Percentiles rank a stretch among this genome's conserved stretches.
Conservation (phyloP, 208 protist species). For the Trypanosoma cruzi region DNA sequence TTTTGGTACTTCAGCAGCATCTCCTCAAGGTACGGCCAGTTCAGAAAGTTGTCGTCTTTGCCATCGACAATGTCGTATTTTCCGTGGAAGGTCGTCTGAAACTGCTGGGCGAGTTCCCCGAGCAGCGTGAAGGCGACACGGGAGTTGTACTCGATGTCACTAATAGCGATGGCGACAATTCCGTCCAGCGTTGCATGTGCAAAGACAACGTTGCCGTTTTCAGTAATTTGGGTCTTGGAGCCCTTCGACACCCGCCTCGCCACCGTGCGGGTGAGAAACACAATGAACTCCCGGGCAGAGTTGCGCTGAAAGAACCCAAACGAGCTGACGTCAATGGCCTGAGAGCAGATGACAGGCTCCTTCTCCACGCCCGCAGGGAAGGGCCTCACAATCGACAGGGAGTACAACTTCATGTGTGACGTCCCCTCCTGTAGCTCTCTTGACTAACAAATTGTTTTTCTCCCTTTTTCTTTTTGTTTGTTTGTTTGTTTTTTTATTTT, state of each 20-base stretch:
- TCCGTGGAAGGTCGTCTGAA: conserved; percentile 83
- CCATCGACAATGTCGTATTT: conserved; percentile 71
- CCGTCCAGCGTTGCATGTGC: conserved; percentile 72
- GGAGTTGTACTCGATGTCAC: conserved; percentile 86
- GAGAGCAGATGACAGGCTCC: conserved; percentile 77
- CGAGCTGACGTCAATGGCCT: conserved; percentile 85
- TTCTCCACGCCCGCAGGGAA: conserved; percentile 48
- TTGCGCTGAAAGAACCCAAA: conserved; percentile 91
- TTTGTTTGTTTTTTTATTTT: conserved; percentile 19
- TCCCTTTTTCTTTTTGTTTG: not conserved
- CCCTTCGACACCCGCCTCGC: conserved; percentile 69
- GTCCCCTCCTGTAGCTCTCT: not conserved
- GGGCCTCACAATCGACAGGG: conserved; percentile 67
- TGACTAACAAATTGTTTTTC: not conserved
- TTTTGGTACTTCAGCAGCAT: conserved; percentile 88
- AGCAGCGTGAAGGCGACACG: conserved; percentile 89
- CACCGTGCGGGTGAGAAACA: conserved; percentile 86
- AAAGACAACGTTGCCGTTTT: conserved; percentile 84
- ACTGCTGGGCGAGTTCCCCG: conserved; percentile 66
- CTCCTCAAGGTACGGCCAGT: conserved; percentile 74
- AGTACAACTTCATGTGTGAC: conserved; percentile 71
- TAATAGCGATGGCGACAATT: conserved; percentile 77
- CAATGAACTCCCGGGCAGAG: conserved; percentile 80
- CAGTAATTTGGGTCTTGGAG: conserved; percentile 77
- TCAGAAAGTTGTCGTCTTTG: conserved; percentile 76